Percentiles rank a stretch among this genome's conserved stretches.
Evolutionary conservation across 768 basidiomycete species (phyloP).

Genomic region (Gloeophyllum trabeum): DNA sequence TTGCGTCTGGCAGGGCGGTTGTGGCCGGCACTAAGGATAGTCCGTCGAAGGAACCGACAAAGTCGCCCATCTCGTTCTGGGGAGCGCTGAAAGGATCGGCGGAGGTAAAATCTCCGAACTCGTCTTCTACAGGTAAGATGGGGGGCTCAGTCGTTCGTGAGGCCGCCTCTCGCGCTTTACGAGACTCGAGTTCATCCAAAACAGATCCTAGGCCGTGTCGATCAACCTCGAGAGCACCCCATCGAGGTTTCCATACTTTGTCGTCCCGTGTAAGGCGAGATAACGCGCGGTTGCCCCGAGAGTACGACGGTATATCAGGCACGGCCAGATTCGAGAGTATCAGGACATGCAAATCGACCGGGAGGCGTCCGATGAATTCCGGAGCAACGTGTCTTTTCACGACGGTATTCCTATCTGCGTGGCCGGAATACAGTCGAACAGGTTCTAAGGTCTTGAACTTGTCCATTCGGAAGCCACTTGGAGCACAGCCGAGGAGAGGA

Average conservation of each 20-base stretch:
- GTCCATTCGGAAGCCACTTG: too few relatives aligned
- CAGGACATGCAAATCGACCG: slow-evolving; percentile 64
- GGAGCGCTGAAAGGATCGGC: slow-evolving; percentile 11
- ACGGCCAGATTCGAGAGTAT: slow-evolving; percentile 68
- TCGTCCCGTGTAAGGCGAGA: slow-evolving; percentile 60
- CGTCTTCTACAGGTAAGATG: slow-evolving; percentile 56
- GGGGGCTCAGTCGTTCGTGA: slow-evolving; percentile 41
- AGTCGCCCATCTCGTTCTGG: slow-evolving; percentile 36
- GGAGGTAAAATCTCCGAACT: slow-evolving; percentile 80
- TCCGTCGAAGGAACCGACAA: slow-evolving; percentile 24
- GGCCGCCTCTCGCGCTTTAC: slow-evolving; percentile 24
- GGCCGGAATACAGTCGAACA: slow-evolving; percentile 17
- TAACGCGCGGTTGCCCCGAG: slow-evolving; percentile 53
- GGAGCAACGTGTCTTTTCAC: background rate
- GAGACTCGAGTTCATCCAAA: slow-evolving; percentile 50
- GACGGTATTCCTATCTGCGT: slow-evolving; percentile 16
- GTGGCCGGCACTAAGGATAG: slow-evolving; percentile 15
- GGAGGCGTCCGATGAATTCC: slow-evolving; percentile 63
- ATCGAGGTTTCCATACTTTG: slow-evolving; percentile 65
- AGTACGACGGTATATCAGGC: slow-evolving; percentile 71
- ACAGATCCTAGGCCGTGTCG: slow-evolving; percentile 29
- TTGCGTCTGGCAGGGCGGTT: slow-evolving; percentile 17
- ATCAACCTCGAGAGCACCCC: slow-evolving; percentile 47
- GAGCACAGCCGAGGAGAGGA: too few relatives aligned
- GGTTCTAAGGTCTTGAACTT: slow-evolving; percentile 84